phyloP scores from a whole-genome alignment of 176 grass and related monocot species.

The Metroxylon sagu region DNA sequence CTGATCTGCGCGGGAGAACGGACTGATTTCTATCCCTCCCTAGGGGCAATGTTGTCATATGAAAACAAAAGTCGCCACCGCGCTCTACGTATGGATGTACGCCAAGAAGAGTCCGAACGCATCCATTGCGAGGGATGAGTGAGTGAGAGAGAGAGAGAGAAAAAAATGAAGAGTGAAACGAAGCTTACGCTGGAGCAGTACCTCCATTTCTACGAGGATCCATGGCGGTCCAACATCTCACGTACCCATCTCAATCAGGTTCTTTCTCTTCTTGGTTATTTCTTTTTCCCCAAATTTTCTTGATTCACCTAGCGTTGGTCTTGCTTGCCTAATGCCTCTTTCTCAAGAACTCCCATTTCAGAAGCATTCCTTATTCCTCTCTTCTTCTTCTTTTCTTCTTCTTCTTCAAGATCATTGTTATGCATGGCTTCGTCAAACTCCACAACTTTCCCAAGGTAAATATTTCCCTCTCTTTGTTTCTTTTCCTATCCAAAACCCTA shows the following conservation, averaged over 20 bases:
- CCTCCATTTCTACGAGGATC: constrained; percentile 2
- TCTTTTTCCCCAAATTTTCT: no score
- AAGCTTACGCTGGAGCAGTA: constrained; percentile 1
- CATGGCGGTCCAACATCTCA: not conserved
- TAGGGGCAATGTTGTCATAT: no score
- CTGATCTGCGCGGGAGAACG: no score
- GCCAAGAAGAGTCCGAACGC: not conserved
- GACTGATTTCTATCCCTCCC: no score
- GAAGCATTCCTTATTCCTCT: no score
- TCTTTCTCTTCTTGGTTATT: not conserved
- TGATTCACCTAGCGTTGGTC: no score
- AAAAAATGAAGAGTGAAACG: not conserved
- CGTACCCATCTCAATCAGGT: constrained; percentile 1
- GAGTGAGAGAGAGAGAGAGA: not conserved
- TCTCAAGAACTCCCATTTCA: no score
- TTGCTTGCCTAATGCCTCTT: no score
- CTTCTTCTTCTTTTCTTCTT: no score
- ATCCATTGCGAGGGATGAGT: not conserved
- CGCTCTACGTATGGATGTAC: not conserved
- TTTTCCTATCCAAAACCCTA: no score
- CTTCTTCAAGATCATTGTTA: not conserved
- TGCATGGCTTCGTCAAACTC: constrained; percentile 6
- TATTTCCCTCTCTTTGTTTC: no score
- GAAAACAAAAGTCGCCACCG: no score
- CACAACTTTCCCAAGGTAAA: not conserved